A percentile compares a stretch with the other conserved stretches of the same genome.
Evolutionary conservation across 257 asterid species (phyloP).

Genomic region (Ligustrum vulgare): DNA sequence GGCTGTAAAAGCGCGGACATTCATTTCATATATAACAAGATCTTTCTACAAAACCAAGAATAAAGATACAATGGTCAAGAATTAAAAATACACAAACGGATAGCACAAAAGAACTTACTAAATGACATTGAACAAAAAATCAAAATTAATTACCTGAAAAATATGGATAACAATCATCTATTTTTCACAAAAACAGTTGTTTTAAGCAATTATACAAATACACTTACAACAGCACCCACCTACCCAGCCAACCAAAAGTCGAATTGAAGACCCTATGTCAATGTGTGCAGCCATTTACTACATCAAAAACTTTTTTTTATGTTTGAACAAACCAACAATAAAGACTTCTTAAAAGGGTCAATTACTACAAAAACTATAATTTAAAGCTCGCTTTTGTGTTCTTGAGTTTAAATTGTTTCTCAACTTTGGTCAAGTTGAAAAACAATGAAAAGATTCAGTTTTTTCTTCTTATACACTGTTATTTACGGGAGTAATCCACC

Average conservation of each 20-base stretch:
- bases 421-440: not conserved
- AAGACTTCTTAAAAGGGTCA: not conserved
- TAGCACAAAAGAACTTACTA: not conserved
- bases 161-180: not conserved
- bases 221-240: not conserved
- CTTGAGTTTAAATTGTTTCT: not conserved
- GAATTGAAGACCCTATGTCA: not conserved
- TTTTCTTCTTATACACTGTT: not conserved
- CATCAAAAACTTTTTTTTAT: not conserved
- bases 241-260: not conserved
- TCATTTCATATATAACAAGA: slow-evolving; percentile 95
- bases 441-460: not conserved
- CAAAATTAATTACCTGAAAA: not conserved
- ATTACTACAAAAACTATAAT: not conserved
- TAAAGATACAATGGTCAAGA: slow-evolving; percentile 16
- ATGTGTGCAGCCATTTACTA: not conserved
- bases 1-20: slow-evolving; percentile 90
- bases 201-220: not conserved
- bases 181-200: not conserved
- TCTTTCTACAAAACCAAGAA: slow-evolving; percentile 64
- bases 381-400: slow-evolving; percentile 5
- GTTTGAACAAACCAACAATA: not conserved
- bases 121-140: not conserved
- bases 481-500: slow-evolving; percentile 5
- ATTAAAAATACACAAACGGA: not conserved